Base-by-base conservation (phyloP, 805 yeast species). In the Schwanniomyces occidentalis region DNA sequence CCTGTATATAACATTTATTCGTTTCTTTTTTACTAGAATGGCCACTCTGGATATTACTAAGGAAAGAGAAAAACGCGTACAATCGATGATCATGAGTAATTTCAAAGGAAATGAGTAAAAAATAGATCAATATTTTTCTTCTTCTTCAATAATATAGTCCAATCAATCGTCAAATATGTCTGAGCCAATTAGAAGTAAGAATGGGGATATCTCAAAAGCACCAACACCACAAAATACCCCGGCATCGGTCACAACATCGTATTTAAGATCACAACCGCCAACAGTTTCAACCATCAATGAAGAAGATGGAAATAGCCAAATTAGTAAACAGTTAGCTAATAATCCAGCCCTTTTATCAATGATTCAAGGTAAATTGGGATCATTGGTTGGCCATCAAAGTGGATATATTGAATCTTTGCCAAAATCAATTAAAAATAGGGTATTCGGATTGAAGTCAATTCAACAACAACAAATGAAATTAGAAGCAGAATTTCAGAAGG, bases 181-280 rank as follows among this genome's bases (percentile, higher is more conserved):
- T 31, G 91, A 83, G 64, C 96, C 96, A 25, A 89, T 89, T 63
- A 85, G 82, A 70, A 61, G 63, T 38, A 79, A 79, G 55, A 56
- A 61, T 45, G 84, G 83, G 56, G 87, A 86, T 57, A 78, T 86
- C 46, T 84, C 91, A 44, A 79, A 81, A 52, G 98, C 99, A 5
- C 99, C 99, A 28, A 93, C 99, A 1, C 99, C 99, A 4, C 99
- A 93, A 58, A 93, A 93, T 73, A 93, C 99, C 1, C 99, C 99
- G 10, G 86, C 98, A 3, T 80, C 91, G 22, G 85, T 83, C 23
- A 73, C 87, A 26, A 80, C 79, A 42, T 82, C 90, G 15, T 85
- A 80, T 55, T 67, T 88, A 59, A 79, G 75, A 56, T 73, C 72
- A 32, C 73, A 78, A 47, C 78, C 77, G 15, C 80, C 82, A 14